phyloP scores from a whole-genome alignment of 345 rosid genomes.

The Murraya paniculata region DNA sequence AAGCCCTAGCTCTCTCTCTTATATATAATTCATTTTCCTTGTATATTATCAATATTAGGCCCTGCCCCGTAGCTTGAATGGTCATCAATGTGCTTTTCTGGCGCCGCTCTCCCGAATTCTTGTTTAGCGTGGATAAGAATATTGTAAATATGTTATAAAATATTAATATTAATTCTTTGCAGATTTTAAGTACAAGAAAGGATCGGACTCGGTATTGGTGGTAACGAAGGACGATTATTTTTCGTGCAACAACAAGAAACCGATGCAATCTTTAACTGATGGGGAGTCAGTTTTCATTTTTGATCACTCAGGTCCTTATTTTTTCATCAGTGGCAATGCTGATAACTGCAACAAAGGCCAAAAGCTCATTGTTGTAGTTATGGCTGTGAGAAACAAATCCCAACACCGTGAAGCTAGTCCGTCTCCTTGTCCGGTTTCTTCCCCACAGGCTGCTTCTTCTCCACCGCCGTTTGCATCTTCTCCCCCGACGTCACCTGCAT shows the following conservation, averaged over 20 bases:
- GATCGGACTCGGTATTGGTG: conserved; percentile 62
- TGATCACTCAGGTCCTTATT: conserved; percentile 74
- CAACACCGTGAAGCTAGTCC: conserved; percentile 27
- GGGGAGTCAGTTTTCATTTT: conserved; percentile 58
- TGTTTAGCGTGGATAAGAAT: no score
- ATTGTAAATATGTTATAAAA: no score
- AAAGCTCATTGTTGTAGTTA: conserved; percentile 52
- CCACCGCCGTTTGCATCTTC: conserved; percentile 1
- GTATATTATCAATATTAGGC: no score
- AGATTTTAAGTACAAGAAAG: conserved; percentile 77
- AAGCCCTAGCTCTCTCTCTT: no score
- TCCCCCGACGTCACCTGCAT: neutral
- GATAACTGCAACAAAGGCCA: conserved; percentile 71
- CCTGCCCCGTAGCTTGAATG: no score
- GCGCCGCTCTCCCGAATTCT: no score
- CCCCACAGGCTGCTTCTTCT: neutral
- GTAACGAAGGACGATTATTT: conserved; percentile 53
- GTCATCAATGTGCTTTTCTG: no score
- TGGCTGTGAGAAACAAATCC: conserved; percentile 45
- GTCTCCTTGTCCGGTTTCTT: conserved; percentile 14
- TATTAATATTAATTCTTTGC: conserved; percentile 5
- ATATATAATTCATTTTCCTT: no score
- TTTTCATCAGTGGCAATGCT: conserved; percentile 66
- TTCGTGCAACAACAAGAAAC: conserved; percentile 57
- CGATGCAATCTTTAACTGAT: conserved; percentile 44